Conservation (phyloP, 2,329 filamentous ascomycete genomes). For the Sclerotinia trifoliorum region DNA sequence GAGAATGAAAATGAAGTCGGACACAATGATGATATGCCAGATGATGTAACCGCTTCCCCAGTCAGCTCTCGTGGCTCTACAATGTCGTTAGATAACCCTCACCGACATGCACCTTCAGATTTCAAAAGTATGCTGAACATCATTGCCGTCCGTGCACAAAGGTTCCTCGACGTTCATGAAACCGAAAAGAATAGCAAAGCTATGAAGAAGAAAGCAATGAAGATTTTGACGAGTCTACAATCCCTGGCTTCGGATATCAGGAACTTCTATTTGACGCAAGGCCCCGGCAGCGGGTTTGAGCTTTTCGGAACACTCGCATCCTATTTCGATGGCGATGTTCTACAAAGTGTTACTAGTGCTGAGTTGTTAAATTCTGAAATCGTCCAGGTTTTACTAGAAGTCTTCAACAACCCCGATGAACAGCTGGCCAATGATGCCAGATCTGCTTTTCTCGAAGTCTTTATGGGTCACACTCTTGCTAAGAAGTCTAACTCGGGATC, state of each 20-base stretch:
- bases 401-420: slow-evolving; percentile 73
- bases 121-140: slow-evolving; percentile 63
- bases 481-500: slow-evolving; percentile 61
- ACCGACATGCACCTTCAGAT: slow-evolving; percentile 49
- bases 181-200: slow-evolving; percentile 66
- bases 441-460: slow-evolving; percentile 83
- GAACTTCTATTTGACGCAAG: slow-evolving; percentile 62
- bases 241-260: slow-evolving; percentile 70
- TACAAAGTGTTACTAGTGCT: slow-evolving; percentile 93
- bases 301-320: slow-evolving; percentile 75
- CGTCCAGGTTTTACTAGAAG: slow-evolving; percentile 76
- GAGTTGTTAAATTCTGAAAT: slow-evolving; percentile 89
- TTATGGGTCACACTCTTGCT: slow-evolving; percentile 75
- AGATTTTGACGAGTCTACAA: slow-evolving; percentile 73
- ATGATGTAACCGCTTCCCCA: slow-evolving; percentile 42
- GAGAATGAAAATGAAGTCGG: slow-evolving; percentile 45
- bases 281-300: slow-evolving; percentile 55
- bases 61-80: slow-evolving; percentile 60
- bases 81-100: slow-evolving; percentile 59
- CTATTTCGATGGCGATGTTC: slow-evolving; percentile 83
- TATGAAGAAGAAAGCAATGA: slow-evolving; percentile 75
- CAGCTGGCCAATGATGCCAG: slow-evolving; percentile 65
- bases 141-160: slow-evolving; percentile 75
- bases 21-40: slow-evolving; percentile 53
- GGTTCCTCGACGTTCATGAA: slow-evolving; percentile 81